Base-by-base conservation (phyloP, 2,329 filamentous ascomycete genomes). In the Helicocarpus griseus region DNA sequence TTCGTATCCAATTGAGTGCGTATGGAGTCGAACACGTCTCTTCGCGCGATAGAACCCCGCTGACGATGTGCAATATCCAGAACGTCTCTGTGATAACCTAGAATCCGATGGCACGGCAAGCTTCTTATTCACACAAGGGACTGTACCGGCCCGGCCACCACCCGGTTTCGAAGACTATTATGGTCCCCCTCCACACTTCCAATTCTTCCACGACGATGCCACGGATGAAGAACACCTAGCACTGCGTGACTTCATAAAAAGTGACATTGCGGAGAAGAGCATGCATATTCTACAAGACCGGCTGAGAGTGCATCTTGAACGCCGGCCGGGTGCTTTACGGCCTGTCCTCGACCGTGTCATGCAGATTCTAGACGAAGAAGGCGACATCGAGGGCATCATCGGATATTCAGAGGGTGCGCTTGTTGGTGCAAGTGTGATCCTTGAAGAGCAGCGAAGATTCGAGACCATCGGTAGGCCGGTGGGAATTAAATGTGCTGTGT, bases 81-180 rank as follows among this genome's bases (percentile, higher is more conserved):
- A 40, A 40, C 13, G 38, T 13, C 38, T 40, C n/a, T 40, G 17
- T 19, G 17, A 21, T 9, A 24, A 40, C 17, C n/a, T 40, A 22
- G 38, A 21, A 17, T 40, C 38, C 17, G 38, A 40, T 13, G 21
- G 21, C 17, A 40, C 38, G n/a, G 38, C 38, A 6, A 22, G 2
- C 38, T 40, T 40, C 17, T 13, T 8, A 6, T 40, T 40, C 38
- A 22, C 38, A 8, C 38, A 40, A 11, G 38, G 38, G 8, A 22
- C 13, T 9, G 13, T 40, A 40, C 17, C 38, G 2, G 17, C 17
- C n/a, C 38, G 17, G 17, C 49, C 49, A 11, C 49, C 49, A 26
- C 24, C 22, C 9, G 39, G 38, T 11, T 51, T 51, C n/a, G 24
- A 51, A 21, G 26, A 51, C n/a, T 51, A 51, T 19, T 51, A 21